Conservation (phyloP, 2,329 filamentous ascomycete species). For the Rosellinia necatrix region DNA sequence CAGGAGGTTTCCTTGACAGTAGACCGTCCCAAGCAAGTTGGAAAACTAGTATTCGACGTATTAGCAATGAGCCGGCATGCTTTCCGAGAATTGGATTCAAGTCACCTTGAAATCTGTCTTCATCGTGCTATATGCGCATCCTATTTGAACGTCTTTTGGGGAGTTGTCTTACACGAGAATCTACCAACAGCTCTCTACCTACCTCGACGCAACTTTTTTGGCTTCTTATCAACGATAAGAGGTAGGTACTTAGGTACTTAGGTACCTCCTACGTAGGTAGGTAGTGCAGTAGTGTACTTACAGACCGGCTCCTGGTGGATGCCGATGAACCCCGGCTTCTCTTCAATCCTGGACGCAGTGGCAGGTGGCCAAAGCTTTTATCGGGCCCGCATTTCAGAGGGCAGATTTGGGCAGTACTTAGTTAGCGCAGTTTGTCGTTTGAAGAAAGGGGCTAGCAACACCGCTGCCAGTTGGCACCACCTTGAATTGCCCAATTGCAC, state of each 20-base stretch:
- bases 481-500: constrained; percentile 17
- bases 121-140: constrained; percentile 61
- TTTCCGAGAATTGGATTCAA: constrained; percentile 15
- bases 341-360: no score
- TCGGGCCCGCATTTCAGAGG: constrained; percentile 20
- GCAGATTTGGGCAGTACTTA: constrained; percentile 24
- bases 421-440: background rate
- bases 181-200: no score
- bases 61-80: constrained; percentile 12
- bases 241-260: constrained; percentile 10
- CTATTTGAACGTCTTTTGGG: constrained; percentile 8
- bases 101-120: constrained; percentile 97
- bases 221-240: constrained; percentile 39
- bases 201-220: constrained; percentile 35
- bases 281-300: no score
- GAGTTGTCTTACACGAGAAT: background rate
- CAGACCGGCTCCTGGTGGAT: background rate
- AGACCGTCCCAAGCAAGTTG: constrained; percentile 96
- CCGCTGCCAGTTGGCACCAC: constrained; percentile 29
- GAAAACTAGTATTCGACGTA: constrained; percentile 71
- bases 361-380: constrained; percentile 31
- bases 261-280: no score
- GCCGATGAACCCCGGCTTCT: constrained; percentile 1
- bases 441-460: background rate
- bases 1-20: constrained; percentile 95